These are phyloP conservation scores for Mentha longifolia DNA, from an alignment of 257 asterid species.

Conservation along the genomic window DNA sequence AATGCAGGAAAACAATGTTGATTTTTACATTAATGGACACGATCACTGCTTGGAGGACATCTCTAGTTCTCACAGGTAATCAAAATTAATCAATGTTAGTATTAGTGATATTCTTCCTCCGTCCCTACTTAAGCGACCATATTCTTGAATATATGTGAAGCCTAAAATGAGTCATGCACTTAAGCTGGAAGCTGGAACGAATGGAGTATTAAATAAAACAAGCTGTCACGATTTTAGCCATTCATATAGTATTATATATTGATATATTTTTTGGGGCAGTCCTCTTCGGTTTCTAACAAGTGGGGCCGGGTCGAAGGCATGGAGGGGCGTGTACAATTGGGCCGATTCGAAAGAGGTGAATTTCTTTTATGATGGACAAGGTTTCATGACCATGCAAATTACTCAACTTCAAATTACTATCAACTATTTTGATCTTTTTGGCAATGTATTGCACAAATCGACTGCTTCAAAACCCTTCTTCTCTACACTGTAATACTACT, in stretches of 20 bases:
- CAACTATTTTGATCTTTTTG: constrained; percentile 46
- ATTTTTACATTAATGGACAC: constrained; percentile 58
- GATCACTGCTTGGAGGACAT: constrained; percentile 57
- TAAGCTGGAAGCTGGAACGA: too few relatives aligned
- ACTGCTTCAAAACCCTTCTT: constrained; percentile 34
- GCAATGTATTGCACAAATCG: constrained; percentile 50
- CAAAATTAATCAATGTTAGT: too few relatives aligned
- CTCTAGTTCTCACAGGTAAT: constrained; percentile 25
- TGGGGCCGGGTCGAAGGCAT: constrained; percentile 55
- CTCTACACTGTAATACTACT: neutral
- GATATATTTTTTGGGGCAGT: too few relatives aligned
- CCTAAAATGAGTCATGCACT: too few relatives aligned
- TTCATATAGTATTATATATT: too few relatives aligned
- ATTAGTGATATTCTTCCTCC: too few relatives aligned
- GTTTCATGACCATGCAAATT: constrained; percentile 49
- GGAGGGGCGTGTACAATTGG: constrained; percentile 42
- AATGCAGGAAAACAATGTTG: constrained; percentile 49
- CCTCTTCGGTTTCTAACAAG: constrained; percentile 48
- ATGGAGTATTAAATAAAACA: too few relatives aligned
- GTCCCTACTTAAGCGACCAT: too few relatives aligned
- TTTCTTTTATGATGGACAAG: constrained; percentile 55
- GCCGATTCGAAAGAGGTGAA: constrained; percentile 35
- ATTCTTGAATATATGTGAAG: too few relatives aligned
- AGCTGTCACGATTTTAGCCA: too few relatives aligned
- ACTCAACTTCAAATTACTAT: constrained; percentile 35